phyloP scores from a whole-genome alignment of 768 basidiomycete genomes.

The Suillus fuscotomentosus region DNA sequence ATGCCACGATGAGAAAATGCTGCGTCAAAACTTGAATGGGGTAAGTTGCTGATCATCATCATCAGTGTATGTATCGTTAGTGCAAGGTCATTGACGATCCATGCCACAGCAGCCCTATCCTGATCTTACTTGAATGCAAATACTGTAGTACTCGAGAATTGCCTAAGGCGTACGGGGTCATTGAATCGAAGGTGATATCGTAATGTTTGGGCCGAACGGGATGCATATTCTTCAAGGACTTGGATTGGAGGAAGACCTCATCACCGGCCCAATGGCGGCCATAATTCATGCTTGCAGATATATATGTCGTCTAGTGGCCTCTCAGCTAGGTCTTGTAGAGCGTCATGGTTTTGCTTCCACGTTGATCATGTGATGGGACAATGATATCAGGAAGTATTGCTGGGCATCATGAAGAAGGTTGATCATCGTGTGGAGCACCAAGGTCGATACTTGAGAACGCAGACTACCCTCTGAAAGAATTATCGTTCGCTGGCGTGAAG shows the following conservation, averaged over 20 bases:
- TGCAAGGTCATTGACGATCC: background rate
- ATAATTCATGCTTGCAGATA: constrained; percentile 20
- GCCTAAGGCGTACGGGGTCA: constrained; percentile 15
- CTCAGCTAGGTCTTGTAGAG: constrained; percentile 24
- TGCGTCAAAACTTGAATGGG: constrained; percentile 16
- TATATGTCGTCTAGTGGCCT: constrained; percentile 19
- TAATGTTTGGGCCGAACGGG: constrained; percentile 30
- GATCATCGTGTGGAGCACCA: too few species aligned
- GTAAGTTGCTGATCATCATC: constrained; percentile 16
- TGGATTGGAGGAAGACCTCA: constrained; percentile 21
- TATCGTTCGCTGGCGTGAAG: too few species aligned
- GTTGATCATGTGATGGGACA: constrained; percentile 27
- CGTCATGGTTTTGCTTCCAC: constrained; percentile 27
- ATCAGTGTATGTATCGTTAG: background rate
- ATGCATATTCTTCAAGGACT: constrained; percentile 25
- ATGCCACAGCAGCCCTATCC: constrained; percentile 26
- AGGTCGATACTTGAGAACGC: too few species aligned
- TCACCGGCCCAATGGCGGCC: constrained; percentile 18
- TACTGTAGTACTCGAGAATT: constrained; percentile 22
- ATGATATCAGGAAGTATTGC: constrained; percentile 25
- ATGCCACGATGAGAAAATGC: background rate
- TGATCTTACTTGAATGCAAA: constrained; percentile 19
- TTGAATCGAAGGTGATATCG: constrained; percentile 23
- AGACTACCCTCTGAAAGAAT: too few species aligned
- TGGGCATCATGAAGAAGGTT: constrained; percentile 1